Evolutionary conservation across 805 yeast species (phyloP), one percentile per base, ranked within the genome.

Genomic region (Teunomyces pallodes): DNA sequence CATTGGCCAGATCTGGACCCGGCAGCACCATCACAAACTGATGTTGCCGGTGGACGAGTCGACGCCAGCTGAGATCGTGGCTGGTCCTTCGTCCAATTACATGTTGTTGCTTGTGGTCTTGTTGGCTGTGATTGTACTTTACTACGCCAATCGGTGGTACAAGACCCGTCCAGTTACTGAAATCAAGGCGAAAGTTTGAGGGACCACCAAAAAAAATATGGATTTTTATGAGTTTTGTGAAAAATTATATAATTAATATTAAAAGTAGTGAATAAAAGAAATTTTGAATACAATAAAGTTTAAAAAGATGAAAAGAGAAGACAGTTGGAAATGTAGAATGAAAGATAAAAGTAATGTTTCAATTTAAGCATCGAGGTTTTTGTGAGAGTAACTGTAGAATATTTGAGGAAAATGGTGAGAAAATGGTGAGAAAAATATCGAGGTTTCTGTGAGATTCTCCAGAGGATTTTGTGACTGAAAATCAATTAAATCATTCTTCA

Each of bases 1-100:
- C 17, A 14, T 38, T 6, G 30, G 41, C 40, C 54, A 52, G 35
- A 54, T 72, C 27, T 35, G 42, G 13, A 27, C 39, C 4, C 48
- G 36, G 9, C 26, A 28, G 13, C 42, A 38, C 16, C 27, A 24
- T 10, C 41, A 38, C 8, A n/a, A 38, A 20, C 41, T 38, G 41
- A 20, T 38, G n/a, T 8, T 38, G 41, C 41, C 41, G 16, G 14
- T 38, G 7, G 27, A 26, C 10, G 13, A 12, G 12, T 38, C 41
- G 14, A 38, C 16, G 3, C 10, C 30, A n/a, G 28, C 41, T 2
- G 24, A 35, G 8, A 26, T 13, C 16, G 9, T 32, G 8, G 4
- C 10, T 9, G 35, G 17, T 7, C 35, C 35, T 32, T 32, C 35
- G 0, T 16, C 7, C 10, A 10, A 14, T 14, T 32, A 32, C 10